These are phyloP conservation scores for Talaromyces atroroseus DNA, from an alignment of 2,329 filamentous ascomycete species.

Conservation along the genomic window DNA sequence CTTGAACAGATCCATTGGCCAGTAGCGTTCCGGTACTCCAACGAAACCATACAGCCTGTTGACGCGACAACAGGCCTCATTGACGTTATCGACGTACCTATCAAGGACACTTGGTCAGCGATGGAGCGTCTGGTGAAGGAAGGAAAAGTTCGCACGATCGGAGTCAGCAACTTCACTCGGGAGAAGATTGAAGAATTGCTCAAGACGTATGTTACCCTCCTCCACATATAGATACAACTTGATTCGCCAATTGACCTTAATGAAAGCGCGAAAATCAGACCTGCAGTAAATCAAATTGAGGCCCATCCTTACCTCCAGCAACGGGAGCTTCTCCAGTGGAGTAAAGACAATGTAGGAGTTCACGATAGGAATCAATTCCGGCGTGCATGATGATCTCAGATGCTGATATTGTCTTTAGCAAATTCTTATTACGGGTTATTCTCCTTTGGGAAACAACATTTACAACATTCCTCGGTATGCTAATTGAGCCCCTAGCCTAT, in stretches of 20 bases:
- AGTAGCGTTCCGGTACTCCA: slow-evolving; percentile 20
- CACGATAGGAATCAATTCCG: neutral
- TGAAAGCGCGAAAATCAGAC: slow-evolving; percentile 19
- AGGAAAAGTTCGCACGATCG: slow-evolving; percentile 60
- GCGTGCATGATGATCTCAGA: neutral
- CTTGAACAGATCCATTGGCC: slow-evolving; percentile 38
- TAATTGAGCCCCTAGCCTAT: neutral
- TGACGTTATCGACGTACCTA: slow-evolving; percentile 18
- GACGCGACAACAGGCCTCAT: slow-evolving; percentile 19
- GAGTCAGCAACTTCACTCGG: slow-evolving; percentile 63
- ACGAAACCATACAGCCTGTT: slow-evolving; percentile 15
- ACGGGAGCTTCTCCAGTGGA: slow-evolving; percentile 20
- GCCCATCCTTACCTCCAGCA: slow-evolving; percentile 29
- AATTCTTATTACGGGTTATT: slow-evolving; percentile 45
- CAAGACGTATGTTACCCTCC: slow-evolving; percentile 12
- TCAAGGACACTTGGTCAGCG: slow-evolving; percentile 53
- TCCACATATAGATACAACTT: neutral
- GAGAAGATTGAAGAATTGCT: slow-evolving; percentile 38
- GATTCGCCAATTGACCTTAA: neutral
- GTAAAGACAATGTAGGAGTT: slow-evolving; percentile 16
- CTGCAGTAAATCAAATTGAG: slow-evolving; percentile 23
- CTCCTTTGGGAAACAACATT: slow-evolving; percentile 44
- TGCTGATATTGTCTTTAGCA: slow-evolving; percentile 19
- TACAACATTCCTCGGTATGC: slow-evolving; percentile 24
- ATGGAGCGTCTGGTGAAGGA: slow-evolving; percentile 52